Base-by-base conservation (phyloP, 2,329 filamentous ascomycete species). In the Fusarium verticillioides region DNA sequence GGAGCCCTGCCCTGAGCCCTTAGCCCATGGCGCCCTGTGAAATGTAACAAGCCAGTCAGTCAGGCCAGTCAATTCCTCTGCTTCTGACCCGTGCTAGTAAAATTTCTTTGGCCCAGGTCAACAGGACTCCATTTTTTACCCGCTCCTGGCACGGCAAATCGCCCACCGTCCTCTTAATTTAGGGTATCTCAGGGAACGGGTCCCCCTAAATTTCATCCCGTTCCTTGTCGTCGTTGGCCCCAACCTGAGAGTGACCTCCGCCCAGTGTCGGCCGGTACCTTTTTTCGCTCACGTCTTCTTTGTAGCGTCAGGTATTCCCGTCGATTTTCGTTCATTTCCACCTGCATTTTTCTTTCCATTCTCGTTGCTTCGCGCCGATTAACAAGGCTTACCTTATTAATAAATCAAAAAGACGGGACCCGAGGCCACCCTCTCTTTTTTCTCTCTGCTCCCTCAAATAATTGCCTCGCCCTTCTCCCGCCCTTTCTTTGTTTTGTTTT, bases 81-180 rank as follows among this genome's bases (percentile, higher is more conserved):
- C 34, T 23, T 30, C 60, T 46, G 66, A 62, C 70, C 53, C 66
- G 71, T 76, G 72, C 71, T 61, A 73, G 64, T 53, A 73, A 77
- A 77, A 77, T 52, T 68, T 76, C 72, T 73, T 65, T 63, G 69
- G 69, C 57, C 63, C n/a, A 46, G 52, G 58, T 47, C 53, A 28
- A 52, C 30, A 53, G 56, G 58, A 58, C 68, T 65, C 75, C 75
- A 68, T 57, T 66, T 76, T 76, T 78, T 75, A 78, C 73, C 76
- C 76, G 76, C 76, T 76, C 76, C 74, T 75, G 74, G 76, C 53
- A 76, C 73, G 65, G 76, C 63, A 77, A 70, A 68, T 66, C 63
- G 53, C 40, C 60, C 57, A 47, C 43, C 42, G 13, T 30, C 37
- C 75, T 75, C 75, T 74, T 39, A 77, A 77, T 75, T 78, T 78